phyloP scores from a whole-genome alignment of 495 filamentous ascomycete genomes.

The Tuber brumale region DNA sequence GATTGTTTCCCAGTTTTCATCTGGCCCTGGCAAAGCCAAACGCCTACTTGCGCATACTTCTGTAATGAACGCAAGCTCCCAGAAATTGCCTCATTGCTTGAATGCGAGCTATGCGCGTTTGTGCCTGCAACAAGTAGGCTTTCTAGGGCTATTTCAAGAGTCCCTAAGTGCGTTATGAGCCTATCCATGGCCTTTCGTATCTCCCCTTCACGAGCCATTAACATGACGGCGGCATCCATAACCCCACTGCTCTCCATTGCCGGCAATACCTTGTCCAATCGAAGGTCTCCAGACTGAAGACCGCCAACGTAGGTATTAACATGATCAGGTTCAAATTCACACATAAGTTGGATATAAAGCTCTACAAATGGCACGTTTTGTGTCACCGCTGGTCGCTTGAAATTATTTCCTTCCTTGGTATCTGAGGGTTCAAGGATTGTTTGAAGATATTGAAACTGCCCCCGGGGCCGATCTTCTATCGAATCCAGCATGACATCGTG shows the following conservation, averaged over 20 bases:
- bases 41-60: constrained; percentile 83
- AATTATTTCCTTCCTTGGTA: constrained; percentile 40
- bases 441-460: constrained; percentile 71
- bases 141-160: constrained; percentile 69
- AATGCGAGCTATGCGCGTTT: constrained; percentile 37
- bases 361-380: constrained; percentile 57
- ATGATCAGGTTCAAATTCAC: constrained; percentile 69
- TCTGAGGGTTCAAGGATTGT: constrained; percentile 68
- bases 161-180: constrained; percentile 68
- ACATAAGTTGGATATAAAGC: constrained; percentile 84
- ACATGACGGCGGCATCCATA: constrained; percentile 84
- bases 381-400: constrained; percentile 29
- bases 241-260: constrained; percentile 82
- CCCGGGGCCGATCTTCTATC: constrained; percentile 55
- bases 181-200: constrained; percentile 75
- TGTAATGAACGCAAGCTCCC: constrained; percentile 68
- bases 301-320: constrained; percentile 78
- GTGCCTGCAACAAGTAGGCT: constrained; percentile 58
- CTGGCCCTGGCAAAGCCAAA: constrained; percentile 92
- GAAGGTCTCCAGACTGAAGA: constrained; percentile 71
- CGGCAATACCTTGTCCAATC: constrained; percentile 73
- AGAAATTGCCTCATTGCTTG: constrained; percentile 51
- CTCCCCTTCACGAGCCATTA: constrained; percentile 86
- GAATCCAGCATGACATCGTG: constrained; percentile 63
- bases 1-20: constrained; percentile 55